Conservation (phyloP, 2,329 filamentous ascomycete genomes). For the Verticillium alfalfae region DNA sequence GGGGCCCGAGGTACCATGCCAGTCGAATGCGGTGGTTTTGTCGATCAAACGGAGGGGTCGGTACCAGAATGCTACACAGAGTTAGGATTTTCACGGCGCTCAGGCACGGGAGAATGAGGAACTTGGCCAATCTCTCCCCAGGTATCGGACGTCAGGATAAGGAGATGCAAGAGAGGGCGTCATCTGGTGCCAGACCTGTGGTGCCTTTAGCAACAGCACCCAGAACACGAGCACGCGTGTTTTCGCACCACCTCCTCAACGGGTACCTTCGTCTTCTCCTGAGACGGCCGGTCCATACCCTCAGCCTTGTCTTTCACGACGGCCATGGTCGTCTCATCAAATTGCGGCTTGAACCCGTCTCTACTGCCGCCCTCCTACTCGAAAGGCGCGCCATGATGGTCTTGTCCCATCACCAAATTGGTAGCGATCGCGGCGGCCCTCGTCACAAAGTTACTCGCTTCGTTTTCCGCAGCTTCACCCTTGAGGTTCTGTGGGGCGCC, state of each 20-base stretch:
- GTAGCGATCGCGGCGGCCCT: slow-evolving; percentile 40
- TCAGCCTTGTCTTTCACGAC: slow-evolving; percentile 7
- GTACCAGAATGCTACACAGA: slow-evolving; percentile 1
- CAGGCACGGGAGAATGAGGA: neutral
- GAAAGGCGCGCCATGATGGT: neutral
- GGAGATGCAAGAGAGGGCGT: slow-evolving; percentile 8
- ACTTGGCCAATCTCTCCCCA: slow-evolving; percentile 19
- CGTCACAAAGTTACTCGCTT: slow-evolving; percentile 46
- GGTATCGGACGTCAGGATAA: slow-evolving; percentile 14
- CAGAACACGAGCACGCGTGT: neutral
- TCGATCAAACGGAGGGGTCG: slow-evolving; percentile 14
- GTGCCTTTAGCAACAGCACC: neutral
- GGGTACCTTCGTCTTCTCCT: slow-evolving; percentile 8
- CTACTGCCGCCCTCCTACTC: neutral
- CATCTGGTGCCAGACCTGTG: slow-evolving; percentile 6
- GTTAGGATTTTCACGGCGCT: neutral
- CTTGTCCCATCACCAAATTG: slow-evolving; percentile 1
- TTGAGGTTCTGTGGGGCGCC: slow-evolving; percentile 60
- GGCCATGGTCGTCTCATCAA: slow-evolving; percentile 2
- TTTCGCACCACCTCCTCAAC: slow-evolving; percentile 1
- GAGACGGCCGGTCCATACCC: slow-evolving; percentile 5
- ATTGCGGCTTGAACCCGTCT: neutral
- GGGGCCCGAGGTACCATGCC: neutral
- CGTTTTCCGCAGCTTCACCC: slow-evolving; percentile 24
- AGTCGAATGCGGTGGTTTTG: neutral